A percentile compares a stretch with the other conserved stretches of the same genome.
These are phyloP conservation scores for Entomortierella lignicola DNA, from an alignment of 192 early-diverging fungal genomes.

Conservation along the genomic window DNA sequence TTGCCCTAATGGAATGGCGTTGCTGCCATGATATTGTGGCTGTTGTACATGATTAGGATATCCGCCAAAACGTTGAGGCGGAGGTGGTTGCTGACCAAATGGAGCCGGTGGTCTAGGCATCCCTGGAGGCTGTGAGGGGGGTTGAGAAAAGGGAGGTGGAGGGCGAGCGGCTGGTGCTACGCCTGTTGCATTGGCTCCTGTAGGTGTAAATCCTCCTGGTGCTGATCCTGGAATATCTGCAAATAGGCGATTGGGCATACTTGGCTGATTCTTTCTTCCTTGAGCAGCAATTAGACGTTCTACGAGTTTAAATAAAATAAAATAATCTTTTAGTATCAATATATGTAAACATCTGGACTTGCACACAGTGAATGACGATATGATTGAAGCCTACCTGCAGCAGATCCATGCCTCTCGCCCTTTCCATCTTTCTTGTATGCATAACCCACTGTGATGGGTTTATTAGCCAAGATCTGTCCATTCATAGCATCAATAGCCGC, in stretches of 20 bases:
- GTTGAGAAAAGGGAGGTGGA: slow-evolving; percentile 33
- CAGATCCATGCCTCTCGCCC: slow-evolving; percentile 96
- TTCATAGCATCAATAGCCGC: slow-evolving; percentile 99
- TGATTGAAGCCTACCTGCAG: slow-evolving; percentile 70
- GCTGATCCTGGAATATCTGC: slow-evolving; percentile 60
- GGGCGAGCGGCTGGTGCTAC: slow-evolving; percentile 22
- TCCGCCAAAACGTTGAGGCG: slow-evolving; percentile 35
- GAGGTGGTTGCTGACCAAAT: slow-evolving; percentile 19
- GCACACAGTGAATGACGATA: background rate
- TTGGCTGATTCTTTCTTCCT: slow-evolving; percentile 81
- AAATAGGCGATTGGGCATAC: slow-evolving; percentile 77
- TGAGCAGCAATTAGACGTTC: slow-evolving; percentile 94
- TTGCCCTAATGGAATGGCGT: slow-evolving; percentile 49
- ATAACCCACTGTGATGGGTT: slow-evolving; percentile 90
- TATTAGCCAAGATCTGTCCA: slow-evolving; percentile 95
- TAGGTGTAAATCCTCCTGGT: slow-evolving; percentile 43
- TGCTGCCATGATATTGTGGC: slow-evolving; percentile 46
- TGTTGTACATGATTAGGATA: slow-evolving; percentile 36
- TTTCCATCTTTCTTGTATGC: slow-evolving; percentile 99
- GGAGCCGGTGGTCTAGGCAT: slow-evolving; percentile 53
- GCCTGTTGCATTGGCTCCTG: slow-evolving; percentile 46
- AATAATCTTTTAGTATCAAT: too few relatives aligned
- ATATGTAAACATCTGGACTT: too few relatives aligned
- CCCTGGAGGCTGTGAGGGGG: slow-evolving; percentile 26
- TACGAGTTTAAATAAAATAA: slow-evolving; percentile 17